phyloP scores from a whole-genome alignment of 345 rosid species.

The Clarkia xantiana region DNA sequence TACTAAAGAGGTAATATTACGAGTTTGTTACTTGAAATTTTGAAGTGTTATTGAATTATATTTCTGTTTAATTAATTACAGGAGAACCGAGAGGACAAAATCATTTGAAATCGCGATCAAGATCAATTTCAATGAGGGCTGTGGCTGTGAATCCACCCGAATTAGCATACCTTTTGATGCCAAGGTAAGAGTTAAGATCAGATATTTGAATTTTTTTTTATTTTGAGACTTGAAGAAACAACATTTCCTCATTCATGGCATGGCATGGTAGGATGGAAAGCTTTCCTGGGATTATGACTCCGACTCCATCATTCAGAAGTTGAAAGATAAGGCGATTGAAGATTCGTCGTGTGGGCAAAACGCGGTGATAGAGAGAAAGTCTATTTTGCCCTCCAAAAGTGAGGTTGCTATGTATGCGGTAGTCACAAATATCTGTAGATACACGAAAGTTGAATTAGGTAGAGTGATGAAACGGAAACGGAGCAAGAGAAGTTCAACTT shows the following conservation, averaged over 20 bases:
- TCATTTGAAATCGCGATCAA: slow-evolving; percentile 55
- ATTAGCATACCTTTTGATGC: slow-evolving; percentile 55
- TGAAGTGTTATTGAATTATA: no score
- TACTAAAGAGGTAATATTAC: slow-evolving; percentile 48
- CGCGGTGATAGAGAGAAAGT: slow-evolving; percentile 28
- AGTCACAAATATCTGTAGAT: slow-evolving; percentile 38
- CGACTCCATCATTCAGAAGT: slow-evolving; percentile 25
- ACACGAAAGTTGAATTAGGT: slow-evolving; percentile 16
- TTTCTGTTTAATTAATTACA: slow-evolving; percentile 16
- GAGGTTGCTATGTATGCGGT: slow-evolving; percentile 43
- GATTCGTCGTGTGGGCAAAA: slow-evolving; percentile 41
- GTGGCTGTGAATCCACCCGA: slow-evolving; percentile 51
- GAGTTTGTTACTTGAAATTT: no score
- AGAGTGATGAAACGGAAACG: slow-evolving; percentile 34
- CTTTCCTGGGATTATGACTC: slow-evolving; percentile 28
- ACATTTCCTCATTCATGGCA: slow-evolving; percentile 10
- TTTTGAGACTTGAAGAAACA: background rate
- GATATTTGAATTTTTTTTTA: background rate
- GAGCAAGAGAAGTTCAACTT: slow-evolving; percentile 1
- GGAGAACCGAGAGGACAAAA: slow-evolving; percentile 62
- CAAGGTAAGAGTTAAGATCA: slow-evolving; percentile 31
- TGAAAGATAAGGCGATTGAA: slow-evolving; percentile 42
- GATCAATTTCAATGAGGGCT: slow-evolving; percentile 62
- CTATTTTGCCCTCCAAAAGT: slow-evolving; percentile 27
- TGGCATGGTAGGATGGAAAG: slow-evolving; percentile 38